A percentile compares a stretch with the other conserved stretches of the same genome.
Conservation (phyloP, 805 yeast genomes). For the Cyberlindnera lachancei region DNA sequence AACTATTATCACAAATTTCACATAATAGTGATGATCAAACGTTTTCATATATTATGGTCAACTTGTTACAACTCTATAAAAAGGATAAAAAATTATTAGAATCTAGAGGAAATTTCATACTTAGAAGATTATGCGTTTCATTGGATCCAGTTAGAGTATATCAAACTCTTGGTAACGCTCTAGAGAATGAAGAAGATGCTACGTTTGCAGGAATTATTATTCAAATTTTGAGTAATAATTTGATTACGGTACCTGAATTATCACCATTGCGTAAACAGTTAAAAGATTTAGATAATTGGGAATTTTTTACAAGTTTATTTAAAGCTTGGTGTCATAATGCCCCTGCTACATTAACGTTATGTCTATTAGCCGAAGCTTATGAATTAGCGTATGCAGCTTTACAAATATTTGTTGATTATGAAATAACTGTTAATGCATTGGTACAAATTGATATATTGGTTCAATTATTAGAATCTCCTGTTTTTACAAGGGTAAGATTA, state of each 20-base stretch:
- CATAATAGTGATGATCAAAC: conserved; percentile 65
- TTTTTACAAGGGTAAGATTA: conserved; percentile 76
- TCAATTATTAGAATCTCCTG: conserved; percentile 87
- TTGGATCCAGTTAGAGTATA: conserved; percentile 79
- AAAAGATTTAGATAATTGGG: conserved; percentile 57
- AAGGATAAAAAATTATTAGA: conserved; percentile 61
- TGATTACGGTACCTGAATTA: conserved; percentile 82
- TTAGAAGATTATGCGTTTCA: conserved; percentile 75
- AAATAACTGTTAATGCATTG: conserved; percentile 67
- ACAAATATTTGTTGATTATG: conserved; percentile 73
- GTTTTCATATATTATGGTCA: conserved; percentile 67
- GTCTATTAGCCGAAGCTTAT: conserved; percentile 81
- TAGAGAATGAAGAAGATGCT: conserved; percentile 51
- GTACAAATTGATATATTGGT: conserved; percentile 86
- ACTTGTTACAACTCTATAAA: conserved; percentile 62
- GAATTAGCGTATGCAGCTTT: conserved; percentile 81
- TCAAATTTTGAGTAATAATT: conserved; percentile 78
- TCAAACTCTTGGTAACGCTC: conserved; percentile 68
- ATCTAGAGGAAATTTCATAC: conserved; percentile 71
- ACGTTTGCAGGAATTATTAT: conserved; percentile 75
- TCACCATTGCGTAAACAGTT: conserved; percentile 60
- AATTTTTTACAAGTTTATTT: conserved; percentile 68
- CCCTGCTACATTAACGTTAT: conserved; percentile 78
- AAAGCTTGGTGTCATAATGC: conserved; percentile 90
- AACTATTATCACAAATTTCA: conserved; percentile 66